phyloP scores from a whole-genome alignment of 768 basidiomycete species.

The Ephemerocybe angulata region DNA sequence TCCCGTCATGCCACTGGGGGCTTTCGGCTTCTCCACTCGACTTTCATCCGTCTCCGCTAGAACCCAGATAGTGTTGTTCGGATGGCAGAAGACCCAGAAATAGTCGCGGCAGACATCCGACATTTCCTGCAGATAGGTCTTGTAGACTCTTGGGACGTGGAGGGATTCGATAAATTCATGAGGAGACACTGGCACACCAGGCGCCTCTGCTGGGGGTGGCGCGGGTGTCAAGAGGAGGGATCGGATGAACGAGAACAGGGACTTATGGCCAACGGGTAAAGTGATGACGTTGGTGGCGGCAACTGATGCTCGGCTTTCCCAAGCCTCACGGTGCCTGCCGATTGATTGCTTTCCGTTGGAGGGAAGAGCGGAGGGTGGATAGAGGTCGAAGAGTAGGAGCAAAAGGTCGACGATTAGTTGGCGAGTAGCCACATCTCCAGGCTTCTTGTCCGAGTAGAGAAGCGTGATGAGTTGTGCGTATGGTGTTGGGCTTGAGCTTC shows the following conservation, averaged over 20 bases:
- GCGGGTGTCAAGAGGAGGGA: slow-evolving; percentile 61
- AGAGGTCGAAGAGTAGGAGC: slow-evolving; percentile 84
- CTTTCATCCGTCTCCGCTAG: slow-evolving; percentile 79
- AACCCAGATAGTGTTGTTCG: slow-evolving; percentile 88
- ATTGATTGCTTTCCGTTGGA: slow-evolving; percentile 29
- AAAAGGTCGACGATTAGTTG: slow-evolving; percentile 90
- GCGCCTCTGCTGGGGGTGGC: slow-evolving; percentile 32
- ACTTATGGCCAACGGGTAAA: slow-evolving; percentile 71
- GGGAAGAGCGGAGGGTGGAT: slow-evolving; percentile 68
- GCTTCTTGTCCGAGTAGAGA: slow-evolving; percentile 96
- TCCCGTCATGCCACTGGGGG: slow-evolving; percentile 97
- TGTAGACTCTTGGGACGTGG: slow-evolving; percentile 34
- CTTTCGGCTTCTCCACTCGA: slow-evolving; percentile 83
- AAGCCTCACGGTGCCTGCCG: slow-evolving; percentile 45
- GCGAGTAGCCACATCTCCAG: slow-evolving; percentile 86
- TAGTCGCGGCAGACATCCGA: slow-evolving; percentile 91
- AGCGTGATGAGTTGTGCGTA: slow-evolving; percentile 80
- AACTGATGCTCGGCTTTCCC: slow-evolving; percentile 47
- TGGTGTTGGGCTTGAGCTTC: slow-evolving; percentile 85
- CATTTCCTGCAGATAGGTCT: slow-evolving; percentile 42
- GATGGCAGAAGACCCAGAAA: slow-evolving; percentile 97
- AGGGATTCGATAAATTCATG: slow-evolving; percentile 72
- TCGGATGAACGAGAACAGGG: slow-evolving; percentile 69
- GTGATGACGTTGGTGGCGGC: slow-evolving; percentile 49
- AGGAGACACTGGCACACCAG: slow-evolving; percentile 38